Evolutionary conservation across 2,329 filamentous ascomycete species (phyloP).

Genomic region (Pezicula rhizophila): DNA sequence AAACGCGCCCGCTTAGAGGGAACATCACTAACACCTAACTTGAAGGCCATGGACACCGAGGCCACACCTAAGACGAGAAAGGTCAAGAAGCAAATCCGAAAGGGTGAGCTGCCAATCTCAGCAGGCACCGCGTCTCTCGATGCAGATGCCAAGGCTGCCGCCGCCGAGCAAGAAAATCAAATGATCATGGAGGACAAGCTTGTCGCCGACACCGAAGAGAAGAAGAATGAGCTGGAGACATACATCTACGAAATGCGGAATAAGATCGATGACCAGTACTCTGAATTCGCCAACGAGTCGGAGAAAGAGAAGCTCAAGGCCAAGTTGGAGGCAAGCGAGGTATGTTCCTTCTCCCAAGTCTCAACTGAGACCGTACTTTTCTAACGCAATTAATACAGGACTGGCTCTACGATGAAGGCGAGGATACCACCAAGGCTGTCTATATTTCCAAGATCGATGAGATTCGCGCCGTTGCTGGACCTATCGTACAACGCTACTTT

Average conservation of each 20-base stretch:
- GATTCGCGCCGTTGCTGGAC: constrained; percentile 82
- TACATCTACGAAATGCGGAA: constrained; percentile 96
- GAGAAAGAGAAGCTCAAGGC: constrained; percentile 83
- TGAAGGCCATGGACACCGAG: constrained; percentile 75
- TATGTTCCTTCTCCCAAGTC: constrained; percentile 43
- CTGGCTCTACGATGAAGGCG: constrained; percentile 96
- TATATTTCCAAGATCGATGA: constrained; percentile 96
- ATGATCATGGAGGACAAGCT: constrained; percentile 99
- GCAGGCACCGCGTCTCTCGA: constrained; percentile 79
- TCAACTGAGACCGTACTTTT: constrained; percentile 2
- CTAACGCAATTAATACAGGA: constrained; percentile 53
- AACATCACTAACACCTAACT: constrained; percentile 20
- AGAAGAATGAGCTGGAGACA: constrained; percentile 99
- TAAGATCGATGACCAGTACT: constrained; percentile 88
- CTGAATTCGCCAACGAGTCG: constrained; percentile 82
- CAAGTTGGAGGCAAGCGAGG: constrained; percentile 81
- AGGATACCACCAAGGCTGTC: constrained; percentile 87
- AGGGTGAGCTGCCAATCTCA: constrained; percentile 87
- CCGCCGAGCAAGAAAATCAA: constrained; percentile 73
- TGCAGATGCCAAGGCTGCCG: constrained; percentile 54
- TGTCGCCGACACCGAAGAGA: constrained; percentile 94
- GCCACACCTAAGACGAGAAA: constrained; percentile 78
- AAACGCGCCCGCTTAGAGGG: constrained; percentile 19
- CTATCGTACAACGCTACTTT: constrained; percentile 89
- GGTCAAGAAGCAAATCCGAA: constrained; percentile 98